Evolutionary conservation across 495 filamentous ascomycete genomes (phyloP).

Genomic region (Talaromyces trachyspermus): DNA sequence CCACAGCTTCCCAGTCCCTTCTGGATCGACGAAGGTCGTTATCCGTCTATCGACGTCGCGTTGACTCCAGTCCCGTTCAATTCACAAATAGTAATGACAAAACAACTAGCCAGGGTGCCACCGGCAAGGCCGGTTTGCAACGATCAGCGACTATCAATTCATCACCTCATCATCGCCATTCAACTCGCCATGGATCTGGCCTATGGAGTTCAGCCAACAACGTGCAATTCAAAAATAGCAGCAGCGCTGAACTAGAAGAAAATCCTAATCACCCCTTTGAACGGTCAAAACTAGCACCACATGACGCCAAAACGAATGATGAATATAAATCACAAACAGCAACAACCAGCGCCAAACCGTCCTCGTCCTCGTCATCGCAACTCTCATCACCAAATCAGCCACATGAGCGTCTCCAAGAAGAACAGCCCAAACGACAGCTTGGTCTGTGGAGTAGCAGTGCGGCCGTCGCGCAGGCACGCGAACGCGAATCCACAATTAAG

Average conservation of each 20-base stretch:
- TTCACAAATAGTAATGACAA: not conserved
- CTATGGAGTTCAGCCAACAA: conserved; percentile 7
- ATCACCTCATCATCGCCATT: not conserved
- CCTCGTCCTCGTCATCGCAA: too few species aligned
- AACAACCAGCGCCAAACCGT: not conserved
- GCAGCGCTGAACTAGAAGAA: not conserved
- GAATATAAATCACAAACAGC: not conserved
- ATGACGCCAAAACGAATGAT: conserved; percentile 14
- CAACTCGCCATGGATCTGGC: conserved; percentile 1
- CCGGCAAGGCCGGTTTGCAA: conserved; percentile 27
- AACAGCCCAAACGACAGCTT: conserved; percentile 28
- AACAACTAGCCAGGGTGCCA: conserved; percentile 15
- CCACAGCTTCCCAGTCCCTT: conserved; percentile 20
- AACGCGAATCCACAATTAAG: conserved; percentile 22
- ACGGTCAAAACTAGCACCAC: too few species aligned
- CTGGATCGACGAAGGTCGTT: conserved; percentile 15
- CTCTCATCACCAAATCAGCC: not conserved
- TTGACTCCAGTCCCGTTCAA: conserved; percentile 13
- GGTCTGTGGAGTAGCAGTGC: conserved; percentile 40
- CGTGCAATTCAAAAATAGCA: not conserved
- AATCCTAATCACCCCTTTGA: not conserved
- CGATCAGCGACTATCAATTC: conserved; percentile 10
- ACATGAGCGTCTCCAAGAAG: conserved; percentile 18
- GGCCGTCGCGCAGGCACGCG: conserved; percentile 25
- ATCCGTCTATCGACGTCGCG: conserved; percentile 21